Evolutionary conservation across 2,329 filamentous ascomycete genomes (phyloP), one percentile per base, ranked within the genome.

Genomic region (Calcarisporium arbuscula): DNA sequence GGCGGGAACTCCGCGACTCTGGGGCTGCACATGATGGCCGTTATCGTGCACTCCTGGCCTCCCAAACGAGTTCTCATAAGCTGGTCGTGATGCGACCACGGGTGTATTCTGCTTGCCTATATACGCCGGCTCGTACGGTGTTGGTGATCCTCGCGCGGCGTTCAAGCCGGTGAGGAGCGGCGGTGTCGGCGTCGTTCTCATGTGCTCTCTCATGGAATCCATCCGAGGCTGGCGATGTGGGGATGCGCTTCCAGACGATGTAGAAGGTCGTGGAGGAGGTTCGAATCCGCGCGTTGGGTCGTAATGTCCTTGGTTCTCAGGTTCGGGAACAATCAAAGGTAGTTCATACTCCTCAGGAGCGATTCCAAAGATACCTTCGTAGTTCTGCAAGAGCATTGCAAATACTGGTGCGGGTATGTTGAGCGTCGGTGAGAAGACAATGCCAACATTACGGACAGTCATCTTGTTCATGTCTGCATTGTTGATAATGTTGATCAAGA

Each of bases 351-450:
- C 70, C 46, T 82, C 77, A 0, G 83, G 73, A 14, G 77, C 68
- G 29, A 80, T 70, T 15, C 83, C 82, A 53, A 96, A 98, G 30
- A 98, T 90, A 27, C 73, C 75, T 43, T 84, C 74, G 53, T 87
- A 95, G 51, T 96, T 89, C 44, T 92, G 89, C 38, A 98, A 70
- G 58, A 98, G 92, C 58, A 94, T 74, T 4, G 89, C 88, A 56
- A 98, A 95, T 9, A 98, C 82, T 0, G 90, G 89, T 0, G 88
- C 88, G 0, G 92, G 90, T 28, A 98, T 95, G 57, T 96, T 96
- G 35, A 98, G 72, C 0, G 92, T 96, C 1, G 92, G 92, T 12
- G 92, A 94, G 59, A 98, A 98, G 37, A 98, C 90, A 49, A 98
- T 96, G 44, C 92, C 90, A 35, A 98, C 86, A 53, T 98, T 98